Evolutionary conservation across 768 basidiomycete species (phyloP), one percentile per base, ranked within the genome.

Genomic region (Dentipellis sp.): DNA sequence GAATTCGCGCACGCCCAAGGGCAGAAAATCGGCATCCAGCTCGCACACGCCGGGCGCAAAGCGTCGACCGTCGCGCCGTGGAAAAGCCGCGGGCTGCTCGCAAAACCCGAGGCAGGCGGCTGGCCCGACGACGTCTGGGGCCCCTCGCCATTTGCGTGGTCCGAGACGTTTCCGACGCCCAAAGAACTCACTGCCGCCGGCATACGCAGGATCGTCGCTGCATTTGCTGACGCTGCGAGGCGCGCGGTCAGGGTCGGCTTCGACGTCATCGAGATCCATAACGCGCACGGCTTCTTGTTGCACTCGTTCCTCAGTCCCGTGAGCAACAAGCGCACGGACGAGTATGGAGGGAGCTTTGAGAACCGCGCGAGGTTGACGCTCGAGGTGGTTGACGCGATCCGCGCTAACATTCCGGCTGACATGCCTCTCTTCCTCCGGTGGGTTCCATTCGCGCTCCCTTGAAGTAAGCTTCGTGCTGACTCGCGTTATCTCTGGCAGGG

Each of bases 401-500:
- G 89, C 8, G 74, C 72, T n/a, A 73, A 75, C 12, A 84, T 88
- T 61, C 80, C 82, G 0, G 66, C 73, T 3, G 68, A 74, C 14
- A 82, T 81, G 74, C 88, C 91, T 0, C 69, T 93, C n/a, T 89
- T 91, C 69, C 72, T 86, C 54, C 76, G 90, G 82, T 82, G 60
- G 23, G 72, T 35, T 2, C n/a, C 36, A 49, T 17, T 29, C 35
- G 6, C 2, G 21, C 17, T 14, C 39, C 19, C 23, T 55, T 36
- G 49, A 56, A 37, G n/a, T 35, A 23, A 6, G 35, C 10, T 55
- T 70, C 29, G 12, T 21, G 7, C 53, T 48, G 50, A n/a, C 58
- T 49, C 19, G 17, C n/a, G 46, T 39, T 40, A 4, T 17, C 6
- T 40, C 39, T 40, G 55, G 22, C 46, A 82, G 83, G 19, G 69